These are phyloP conservation scores for Deinandra increscens DNA, from an alignment of 129 eudicot species.

Conservation along the genomic window DNA sequence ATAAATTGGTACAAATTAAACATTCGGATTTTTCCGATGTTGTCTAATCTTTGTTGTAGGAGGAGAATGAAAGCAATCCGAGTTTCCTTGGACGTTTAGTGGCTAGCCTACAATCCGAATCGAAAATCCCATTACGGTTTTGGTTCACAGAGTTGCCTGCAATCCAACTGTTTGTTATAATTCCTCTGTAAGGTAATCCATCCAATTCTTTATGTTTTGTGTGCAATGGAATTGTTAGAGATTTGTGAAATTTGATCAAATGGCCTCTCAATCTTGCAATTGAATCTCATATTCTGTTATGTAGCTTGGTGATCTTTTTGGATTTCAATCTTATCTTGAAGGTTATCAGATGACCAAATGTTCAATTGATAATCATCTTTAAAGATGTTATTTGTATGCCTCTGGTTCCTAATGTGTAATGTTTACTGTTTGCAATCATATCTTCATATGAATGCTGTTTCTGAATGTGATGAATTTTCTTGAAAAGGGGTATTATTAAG, in stretches of 20 bases:
- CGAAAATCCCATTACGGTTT: neutral
- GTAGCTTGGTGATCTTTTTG: neutral
- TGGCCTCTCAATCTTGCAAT: constrained; percentile 13
- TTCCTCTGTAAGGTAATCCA: constrained; percentile 23
- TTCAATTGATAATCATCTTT: neutral
- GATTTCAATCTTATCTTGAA: neutral
- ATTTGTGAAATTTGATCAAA: neutral
- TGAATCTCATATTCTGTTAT: neutral
- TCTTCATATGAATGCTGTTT: neutral
- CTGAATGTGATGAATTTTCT: neutral
- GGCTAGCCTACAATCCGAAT: constrained; percentile 1
- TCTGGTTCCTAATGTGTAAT: neutral
- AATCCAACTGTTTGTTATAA: constrained; percentile 22
- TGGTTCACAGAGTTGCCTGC: constrained; percentile 1
- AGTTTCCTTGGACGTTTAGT: too few relatives aligned
- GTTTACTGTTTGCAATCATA: neutral
- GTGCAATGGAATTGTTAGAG: constrained; percentile 6
- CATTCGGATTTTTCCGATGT: constrained; percentile 5
- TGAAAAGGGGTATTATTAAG: neutral
- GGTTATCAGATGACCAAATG: too few relatives aligned
- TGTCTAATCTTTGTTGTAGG: neutral
- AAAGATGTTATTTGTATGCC: neutral
- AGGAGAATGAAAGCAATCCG: too few relatives aligned
- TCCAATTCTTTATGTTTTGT: constrained; percentile 2
- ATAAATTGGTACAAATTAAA: too few relatives aligned